phyloP scores from a whole-genome alignment of 2,329 filamentous ascomycete species.

The Zasmidium angulare region DNA sequence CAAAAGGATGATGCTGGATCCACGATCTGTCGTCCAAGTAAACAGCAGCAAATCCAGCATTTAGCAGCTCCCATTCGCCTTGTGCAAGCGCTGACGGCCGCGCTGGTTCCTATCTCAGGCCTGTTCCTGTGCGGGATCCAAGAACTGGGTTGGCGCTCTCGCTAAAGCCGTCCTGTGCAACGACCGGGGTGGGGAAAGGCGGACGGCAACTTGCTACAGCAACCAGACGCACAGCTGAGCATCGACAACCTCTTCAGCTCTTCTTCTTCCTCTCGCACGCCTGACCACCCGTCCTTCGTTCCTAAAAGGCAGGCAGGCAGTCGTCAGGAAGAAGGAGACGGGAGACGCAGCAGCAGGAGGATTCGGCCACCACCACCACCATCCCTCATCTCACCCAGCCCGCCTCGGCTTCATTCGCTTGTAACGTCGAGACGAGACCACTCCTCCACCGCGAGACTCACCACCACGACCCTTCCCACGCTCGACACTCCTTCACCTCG shows the following conservation, averaged over 20 bases:
- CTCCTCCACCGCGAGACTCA: neutral
- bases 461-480: neutral
- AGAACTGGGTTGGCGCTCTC: too few species aligned
- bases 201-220: neutral
- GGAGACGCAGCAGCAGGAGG: neutral
- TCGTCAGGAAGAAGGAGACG: neutral
- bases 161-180: neutral
- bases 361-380: neutral
- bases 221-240: neutral
- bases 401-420: conserved; percentile 7
- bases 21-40: too few species aligned
- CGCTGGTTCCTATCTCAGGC: too few species aligned
- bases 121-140: too few species aligned
- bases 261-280: neutral
- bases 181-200: neutral
- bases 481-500: conserved; percentile 5
- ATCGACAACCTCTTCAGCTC: neutral
- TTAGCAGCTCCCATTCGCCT: neutral
- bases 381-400: neutral
- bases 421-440: conserved; percentile 5
- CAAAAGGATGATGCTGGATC: conserved; percentile 3
- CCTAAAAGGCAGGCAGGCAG: neutral
- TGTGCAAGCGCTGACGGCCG: neutral
- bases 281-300: neutral
- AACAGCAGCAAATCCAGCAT: neutral